phyloP scores from a whole-genome alignment of 2,329 filamentous ascomycete species.

The Fusarium scirpi region DNA sequence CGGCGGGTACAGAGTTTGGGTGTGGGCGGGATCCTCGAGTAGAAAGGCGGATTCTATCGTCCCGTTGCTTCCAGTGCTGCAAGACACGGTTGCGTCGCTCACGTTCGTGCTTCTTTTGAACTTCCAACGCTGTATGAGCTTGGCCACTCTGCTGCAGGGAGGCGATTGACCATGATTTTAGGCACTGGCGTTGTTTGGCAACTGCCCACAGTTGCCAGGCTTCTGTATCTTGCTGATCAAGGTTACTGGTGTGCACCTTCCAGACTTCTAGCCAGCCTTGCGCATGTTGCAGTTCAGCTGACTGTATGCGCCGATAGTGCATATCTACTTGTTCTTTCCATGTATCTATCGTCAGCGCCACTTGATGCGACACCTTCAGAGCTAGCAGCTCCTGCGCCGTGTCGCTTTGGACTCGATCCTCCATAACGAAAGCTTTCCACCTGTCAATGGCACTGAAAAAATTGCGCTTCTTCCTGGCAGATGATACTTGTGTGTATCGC shows the following conservation, averaged over 20 bases:
- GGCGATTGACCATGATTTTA: conserved; percentile 55
- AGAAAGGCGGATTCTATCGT: conserved; percentile 28
- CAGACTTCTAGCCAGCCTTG: conserved; percentile 43
- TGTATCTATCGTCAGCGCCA: conserved; percentile 11
- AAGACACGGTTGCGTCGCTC: conserved; percentile 50
- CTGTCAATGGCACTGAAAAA: conserved; percentile 50
- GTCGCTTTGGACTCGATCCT: conserved; percentile 24
- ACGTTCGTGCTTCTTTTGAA: conserved; percentile 49
- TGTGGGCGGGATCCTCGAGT: conserved; percentile 14
- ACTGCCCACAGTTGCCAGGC: conserved; percentile 51
- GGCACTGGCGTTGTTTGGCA: conserved; percentile 49
- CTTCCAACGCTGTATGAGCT: conserved; percentile 53
- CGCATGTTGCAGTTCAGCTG: conserved; percentile 38
- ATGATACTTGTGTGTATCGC: conserved; percentile 52
- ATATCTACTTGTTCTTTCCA: conserved; percentile 42
- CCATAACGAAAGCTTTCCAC: conserved; percentile 45
- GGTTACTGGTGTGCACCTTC: conserved; percentile 35
- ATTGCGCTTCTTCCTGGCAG: conserved; percentile 49
- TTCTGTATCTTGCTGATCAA: conserved; percentile 44
- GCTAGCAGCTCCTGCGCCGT: conserved; percentile 31
- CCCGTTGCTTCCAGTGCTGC: conserved; percentile 49
- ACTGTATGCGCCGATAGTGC: conserved; percentile 33
- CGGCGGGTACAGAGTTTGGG: conserved; percentile 28
- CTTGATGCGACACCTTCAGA: conserved; percentile 22
- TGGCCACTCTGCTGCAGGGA: conserved; percentile 54